Evolutionary conservation across 352 stramenopile species (phyloP), one percentile per base, ranked within the genome.

Genomic region (Blastocystis sp.): DNA sequence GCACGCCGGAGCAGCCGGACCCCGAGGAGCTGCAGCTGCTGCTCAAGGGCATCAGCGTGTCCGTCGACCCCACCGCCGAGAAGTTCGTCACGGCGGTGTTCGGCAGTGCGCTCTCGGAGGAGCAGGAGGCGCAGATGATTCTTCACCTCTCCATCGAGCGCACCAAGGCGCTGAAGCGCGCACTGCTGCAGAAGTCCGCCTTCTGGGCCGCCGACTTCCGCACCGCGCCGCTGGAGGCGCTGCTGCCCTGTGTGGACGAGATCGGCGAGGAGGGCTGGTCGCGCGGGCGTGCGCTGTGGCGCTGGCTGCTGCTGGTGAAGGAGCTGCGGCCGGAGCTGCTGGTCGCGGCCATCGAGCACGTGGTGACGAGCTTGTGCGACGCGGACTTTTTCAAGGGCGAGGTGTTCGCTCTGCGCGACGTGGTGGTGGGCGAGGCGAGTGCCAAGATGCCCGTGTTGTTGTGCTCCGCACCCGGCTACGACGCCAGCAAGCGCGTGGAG

Each of bases 401-500:
- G 11, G 66, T 48, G 11, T 71, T 89, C 54, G 42, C 42, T 62
- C 24, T 90, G 7, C 21, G 71, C 38, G 93, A 95, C 89, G 94
- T 98, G 4, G 94, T 98, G 28, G 93, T 97, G 90, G 90, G 94
- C 54, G 95, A 98, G 54, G 95, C 96, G 1, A 92, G 93, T 43
- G 93, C 95, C 63, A 94, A 92, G 3, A 92, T 94, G 61, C 96
- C 95, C n/a, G 91, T 99, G 34, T 90, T 99, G 70, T 91, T 99
- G 40, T 98, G 95, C 89, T 98, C 95, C 76, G 97, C 95, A 61
- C 94, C 95, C 11, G 97, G 97, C 43, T 98, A 99, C 88, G 97
- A 99, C 91, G 96, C 98, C 38, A 98, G 95, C 90, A 92, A 94
- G 21, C 94, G 97, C 87, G 96, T 99, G 80, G 96, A 99, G 87